Evolutionary conservation across 2,329 filamentous ascomycete species (phyloP), one percentile per base, ranked within the genome.

Genomic region (Fusarium chlamydosporum): DNA sequence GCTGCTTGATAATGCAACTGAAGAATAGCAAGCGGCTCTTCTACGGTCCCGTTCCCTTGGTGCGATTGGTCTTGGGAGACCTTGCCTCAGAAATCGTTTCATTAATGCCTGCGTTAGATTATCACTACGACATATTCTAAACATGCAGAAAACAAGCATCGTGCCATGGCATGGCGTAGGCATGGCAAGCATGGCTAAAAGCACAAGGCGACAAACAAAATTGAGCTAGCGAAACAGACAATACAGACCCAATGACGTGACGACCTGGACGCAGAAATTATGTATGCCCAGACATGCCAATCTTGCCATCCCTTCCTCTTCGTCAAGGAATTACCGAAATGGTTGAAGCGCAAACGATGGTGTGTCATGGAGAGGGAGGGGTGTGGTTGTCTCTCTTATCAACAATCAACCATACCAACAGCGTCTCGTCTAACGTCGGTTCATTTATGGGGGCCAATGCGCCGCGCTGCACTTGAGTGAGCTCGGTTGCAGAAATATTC

Each of bases 281-380:
- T 67, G 67, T 70, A 67, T 70, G 67, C 67, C 67, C 57, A 70
- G 67, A 70, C 67, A 68, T 70, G 58, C 61, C 52, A 65, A 69
- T 57, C 61, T 66, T 60, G 59, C 42, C 13, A 45, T 65, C 61
- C 47, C 62, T 55, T 67, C 63, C 38, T 59, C 46, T 37, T 35
- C 42, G 33, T 67, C 52, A 53, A 64, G 54, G 41, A 41, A 67
- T 43, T 54, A 65, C 58, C 57, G 46, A 57, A 59, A 51, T 38
- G 47, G 47, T 51, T 48, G 37, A 63, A 41, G 16, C 29, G 27
- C n/a, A 59, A 59, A 33, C 29, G 41, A 52, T 61, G 61, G 67
- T 67, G 57, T 54, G 54, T 53, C 35, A 63, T 18, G 33, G 38
- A 23, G 55, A 48, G 52, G 54, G 54, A 27, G 53, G 68, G 59